A percentile compares a stretch with the other conserved stretches of the same genome.
Evolutionary conservation across 306 rosid genomes (phyloP).

Genomic region (Cucurbita argyrosperma): DNA sequence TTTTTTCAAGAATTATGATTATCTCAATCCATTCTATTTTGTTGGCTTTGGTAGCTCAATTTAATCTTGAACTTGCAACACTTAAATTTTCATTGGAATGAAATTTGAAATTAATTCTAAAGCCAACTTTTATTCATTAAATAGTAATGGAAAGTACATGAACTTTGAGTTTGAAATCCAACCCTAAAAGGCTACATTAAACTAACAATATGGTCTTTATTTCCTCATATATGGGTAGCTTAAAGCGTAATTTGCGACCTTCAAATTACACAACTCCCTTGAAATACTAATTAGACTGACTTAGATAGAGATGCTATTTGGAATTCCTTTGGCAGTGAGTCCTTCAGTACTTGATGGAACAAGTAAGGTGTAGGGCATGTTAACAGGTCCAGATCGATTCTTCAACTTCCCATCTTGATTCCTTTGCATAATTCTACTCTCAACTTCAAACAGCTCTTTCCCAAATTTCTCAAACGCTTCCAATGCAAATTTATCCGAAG

Average conservation of each 20-base stretch:
- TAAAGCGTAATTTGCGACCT: background rate
- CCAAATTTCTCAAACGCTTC: slow-evolving; percentile 46
- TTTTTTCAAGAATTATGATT: no score
- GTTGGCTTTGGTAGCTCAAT: no score
- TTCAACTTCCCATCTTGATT: slow-evolving; percentile 33
- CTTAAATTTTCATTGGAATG: no score
- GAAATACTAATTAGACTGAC: no score
- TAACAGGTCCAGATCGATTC: slow-evolving; percentile 47
- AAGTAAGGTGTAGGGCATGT: slow-evolving; percentile 52
- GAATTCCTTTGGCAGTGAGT: slow-evolving; percentile 62
- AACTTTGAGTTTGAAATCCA: background rate
- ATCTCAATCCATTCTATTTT: no score
- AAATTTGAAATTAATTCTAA: background rate
- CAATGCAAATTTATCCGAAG: slow-evolving; percentile 30
- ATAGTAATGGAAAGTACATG: background rate
- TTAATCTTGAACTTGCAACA: no score
- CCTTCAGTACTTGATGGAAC: slow-evolving; percentile 43
- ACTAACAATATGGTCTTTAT: background rate
- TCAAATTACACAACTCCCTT: background rate
- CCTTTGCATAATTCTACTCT: slow-evolving; percentile 15
- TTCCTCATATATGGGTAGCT: background rate
- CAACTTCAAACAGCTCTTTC: slow-evolving; percentile 28
- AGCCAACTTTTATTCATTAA: background rate
- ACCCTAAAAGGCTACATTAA: background rate
- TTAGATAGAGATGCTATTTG: slow-evolving; percentile 50